Conservation (phyloP, 2,329 filamentous ascomycete species). For the Pseudogymnoascus sp. region DNA sequence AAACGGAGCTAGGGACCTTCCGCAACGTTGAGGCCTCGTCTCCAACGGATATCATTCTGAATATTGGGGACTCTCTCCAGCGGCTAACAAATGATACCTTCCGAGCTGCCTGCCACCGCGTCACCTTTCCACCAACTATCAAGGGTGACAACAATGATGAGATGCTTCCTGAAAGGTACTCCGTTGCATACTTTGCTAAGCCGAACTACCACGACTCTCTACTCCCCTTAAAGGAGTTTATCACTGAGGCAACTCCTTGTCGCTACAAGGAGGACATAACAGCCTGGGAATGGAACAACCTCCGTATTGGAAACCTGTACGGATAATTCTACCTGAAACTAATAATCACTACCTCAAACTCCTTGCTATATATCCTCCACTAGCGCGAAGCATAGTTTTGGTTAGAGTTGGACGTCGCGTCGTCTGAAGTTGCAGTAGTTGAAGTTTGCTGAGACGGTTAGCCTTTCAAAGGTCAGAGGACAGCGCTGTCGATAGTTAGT, state of each 20-base stretch:
- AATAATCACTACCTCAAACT: not conserved
- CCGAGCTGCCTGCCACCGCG: not conserved
- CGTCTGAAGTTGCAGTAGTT: not conserved
- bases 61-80: slow-evolving; percentile 42
- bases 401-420: not conserved
- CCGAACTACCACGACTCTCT: slow-evolving; percentile 46
- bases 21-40: slow-evolving; percentile 29
- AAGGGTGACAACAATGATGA: slow-evolving; percentile 34
- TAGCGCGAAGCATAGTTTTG: not conserved
- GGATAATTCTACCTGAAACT: not conserved
- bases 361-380: not conserved
- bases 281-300: not conserved
- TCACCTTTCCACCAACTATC: not conserved
- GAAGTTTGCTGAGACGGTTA: not conserved
- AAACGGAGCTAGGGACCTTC: slow-evolving; percentile 31
- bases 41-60: slow-evolving; percentile 32
- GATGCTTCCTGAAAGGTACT: slow-evolving; percentile 68
- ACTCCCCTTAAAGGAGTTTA: not conserved
- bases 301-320: not conserved
- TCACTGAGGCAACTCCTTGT: not conserved
- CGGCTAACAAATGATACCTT: slow-evolving; percentile 41
- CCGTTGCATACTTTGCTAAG: slow-evolving; percentile 76
- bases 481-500: not conserved
- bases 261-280: not conserved
- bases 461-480: not conserved